Conservation (phyloP, 768 basidiomycete species). For the Mycena rosella region DNA sequence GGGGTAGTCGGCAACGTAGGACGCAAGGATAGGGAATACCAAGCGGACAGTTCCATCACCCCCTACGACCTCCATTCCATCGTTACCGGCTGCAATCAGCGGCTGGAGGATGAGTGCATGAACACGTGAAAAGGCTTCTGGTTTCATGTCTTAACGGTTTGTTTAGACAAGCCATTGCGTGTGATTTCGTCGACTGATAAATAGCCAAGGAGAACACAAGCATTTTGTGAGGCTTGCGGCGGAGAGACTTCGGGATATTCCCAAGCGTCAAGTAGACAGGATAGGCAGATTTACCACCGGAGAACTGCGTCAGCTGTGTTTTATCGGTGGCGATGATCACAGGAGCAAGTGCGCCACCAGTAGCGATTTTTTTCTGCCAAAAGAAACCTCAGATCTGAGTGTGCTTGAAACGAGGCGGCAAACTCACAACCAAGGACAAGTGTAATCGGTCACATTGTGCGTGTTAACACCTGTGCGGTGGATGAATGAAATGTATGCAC, state of each 20-base stretch:
- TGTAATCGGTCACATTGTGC: conserved; percentile 25
- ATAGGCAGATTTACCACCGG: conserved; percentile 53
- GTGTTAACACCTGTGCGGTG: conserved; percentile 24
- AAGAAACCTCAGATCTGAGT: no score
- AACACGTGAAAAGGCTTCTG: conserved; percentile 46
- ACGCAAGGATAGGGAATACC: conserved; percentile 12
- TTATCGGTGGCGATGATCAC: conserved; percentile 44
- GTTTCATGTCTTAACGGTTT: conserved; percentile 10
- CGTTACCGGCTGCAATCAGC: conserved; percentile 39
- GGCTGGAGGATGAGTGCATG: conserved; percentile 49
- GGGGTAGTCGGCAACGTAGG: conserved; percentile 48
- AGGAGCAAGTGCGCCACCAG: conserved; percentile 1
- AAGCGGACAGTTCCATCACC: conserved; percentile 45
- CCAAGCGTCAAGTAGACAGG: conserved; percentile 61
- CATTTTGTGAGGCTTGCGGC: conserved; percentile 43
- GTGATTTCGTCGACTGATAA: conserved; percentile 51
- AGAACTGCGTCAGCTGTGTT: conserved; percentile 49
- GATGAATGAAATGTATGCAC: no score
- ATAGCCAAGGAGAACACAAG: conserved; percentile 53
- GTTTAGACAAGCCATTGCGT: conserved; percentile 27
- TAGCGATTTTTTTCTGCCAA: background rate
- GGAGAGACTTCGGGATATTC: conserved; percentile 50
- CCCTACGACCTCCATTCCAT: conserved; percentile 50
- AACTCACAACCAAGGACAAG: conserved; percentile 35
- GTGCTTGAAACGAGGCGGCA: no score